Base-by-base conservation (phyloP, 371 early-diverging fungal species). In the Rozella allomycis region DNA sequence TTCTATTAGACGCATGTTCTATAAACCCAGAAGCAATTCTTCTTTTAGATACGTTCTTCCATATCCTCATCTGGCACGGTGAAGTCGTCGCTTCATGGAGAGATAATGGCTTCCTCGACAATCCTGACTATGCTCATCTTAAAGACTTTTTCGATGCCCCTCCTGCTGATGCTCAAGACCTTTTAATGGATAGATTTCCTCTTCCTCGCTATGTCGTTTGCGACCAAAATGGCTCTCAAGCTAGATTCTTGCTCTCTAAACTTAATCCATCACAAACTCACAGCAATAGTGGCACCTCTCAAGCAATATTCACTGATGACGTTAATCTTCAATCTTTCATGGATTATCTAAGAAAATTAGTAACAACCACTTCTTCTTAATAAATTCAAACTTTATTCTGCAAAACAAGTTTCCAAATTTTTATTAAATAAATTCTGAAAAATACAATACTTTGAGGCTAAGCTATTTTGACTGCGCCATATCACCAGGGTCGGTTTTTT, bases 251-350 rank as follows among this genome's bases (percentile, higher is more conserved):
- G 41, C 65, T 97, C 19, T 78, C 84, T 40, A 97, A 94, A 54
- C 70, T 99, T 26, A 98, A 98, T 49, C 98, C 99, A 22, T 85
- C 87, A n/a, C 81, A 81, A 1, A 93, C 90, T 6, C 90, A 96
- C 47, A 62, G 63, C 19, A 70, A 71, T 34, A 23, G 17, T 12
- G 41, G 27, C 2, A 28, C 33, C 2, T 20, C 72, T 17, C 70
- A 72, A 48, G 80, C 85, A 3, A 88, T 96, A 33, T 72, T 93
- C 35, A 96, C 97, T 8, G 97, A 96, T 40, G 97, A 96, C 56
- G 97, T 96, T 40, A 78, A 75, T 28, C 49, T 96, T 50, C 88
- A 86, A 60, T 83, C 85, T 39, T 96, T 96, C 52, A 78, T 90
- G 78, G 80, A 83, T 37, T 85, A 87, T 44, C 52, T 94, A 42